Evolutionary conservation across 1,139 yeast species (phyloP).

Genomic region (Waltiozyma sp.): DNA sequence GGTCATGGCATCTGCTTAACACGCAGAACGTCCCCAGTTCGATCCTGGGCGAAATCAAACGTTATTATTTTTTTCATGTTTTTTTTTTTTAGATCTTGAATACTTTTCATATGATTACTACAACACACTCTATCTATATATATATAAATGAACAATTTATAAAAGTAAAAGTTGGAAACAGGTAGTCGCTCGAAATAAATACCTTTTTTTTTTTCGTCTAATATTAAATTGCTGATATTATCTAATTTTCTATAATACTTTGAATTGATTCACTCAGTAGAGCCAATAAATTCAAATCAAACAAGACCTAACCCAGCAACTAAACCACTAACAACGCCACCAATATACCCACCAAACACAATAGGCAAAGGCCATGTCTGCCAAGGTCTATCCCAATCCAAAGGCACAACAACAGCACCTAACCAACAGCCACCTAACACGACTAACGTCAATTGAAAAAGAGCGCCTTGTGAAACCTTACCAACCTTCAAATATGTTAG

Average conservation of each 20-base stretch:
- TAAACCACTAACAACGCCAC: slow-evolving; percentile 27
- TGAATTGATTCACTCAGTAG: too few relatives aligned
- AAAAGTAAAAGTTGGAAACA: too few relatives aligned
- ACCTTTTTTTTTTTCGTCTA: too few relatives aligned
- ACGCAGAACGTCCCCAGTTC: slow-evolving; percentile 99
- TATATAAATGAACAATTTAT: too few relatives aligned
- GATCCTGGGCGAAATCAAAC: slow-evolving; percentile 97
- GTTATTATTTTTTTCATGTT: too few relatives aligned
- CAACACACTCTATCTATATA: too few relatives aligned
- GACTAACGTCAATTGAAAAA: slow-evolving; percentile 35
- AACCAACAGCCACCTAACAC: slow-evolving; percentile 68
- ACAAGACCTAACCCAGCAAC: background rate
- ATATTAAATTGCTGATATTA: too few relatives aligned
- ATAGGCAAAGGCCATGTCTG: slow-evolving; percentile 95
- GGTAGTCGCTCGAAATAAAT: too few relatives aligned
- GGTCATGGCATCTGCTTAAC: slow-evolving; percentile 16
- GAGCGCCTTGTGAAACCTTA: slow-evolving; percentile 41
- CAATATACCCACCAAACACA: slow-evolving; percentile 67
- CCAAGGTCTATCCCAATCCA: slow-evolving; percentile 98
- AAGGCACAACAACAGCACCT: slow-evolving; percentile 87
- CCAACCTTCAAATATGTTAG: slow-evolving; percentile 54
- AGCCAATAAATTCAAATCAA: slow-evolving; percentile 1
- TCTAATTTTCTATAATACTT: too few relatives aligned
- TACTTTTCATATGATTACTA: too few relatives aligned
- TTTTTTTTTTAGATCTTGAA: too few relatives aligned